These are phyloP conservation scores for Paxillus ammoniavirescens DNA, from an alignment of 768 basidiomycete species.

Conservation along the genomic window DNA sequence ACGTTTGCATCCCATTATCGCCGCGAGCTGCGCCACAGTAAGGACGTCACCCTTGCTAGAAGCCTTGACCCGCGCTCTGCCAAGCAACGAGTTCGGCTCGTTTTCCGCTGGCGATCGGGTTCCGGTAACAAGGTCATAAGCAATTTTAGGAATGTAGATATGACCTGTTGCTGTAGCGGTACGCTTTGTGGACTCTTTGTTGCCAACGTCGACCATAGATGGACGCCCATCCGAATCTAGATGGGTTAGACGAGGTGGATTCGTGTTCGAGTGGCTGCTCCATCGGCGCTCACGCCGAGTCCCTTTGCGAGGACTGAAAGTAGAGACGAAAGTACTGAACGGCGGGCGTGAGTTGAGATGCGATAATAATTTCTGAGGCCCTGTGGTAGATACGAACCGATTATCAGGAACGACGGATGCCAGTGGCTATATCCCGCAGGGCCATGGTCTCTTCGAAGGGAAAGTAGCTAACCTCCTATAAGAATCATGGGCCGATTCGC, in stretches of 20 bases:
- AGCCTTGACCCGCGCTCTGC: constrained; percentile 48
- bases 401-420: constrained; percentile 19
- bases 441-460: constrained; percentile 16
- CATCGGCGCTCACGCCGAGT: constrained; percentile 20
- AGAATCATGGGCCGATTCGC: constrained; percentile 88
- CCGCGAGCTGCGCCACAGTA: constrained; percentile 79
- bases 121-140: constrained; percentile 61
- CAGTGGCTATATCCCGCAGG: constrained; percentile 14
- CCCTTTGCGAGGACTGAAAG: not conserved
- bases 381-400: constrained; percentile 21
- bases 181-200: constrained; percentile 61
- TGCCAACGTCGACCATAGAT: constrained; percentile 79
- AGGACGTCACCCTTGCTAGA: constrained; percentile 67
- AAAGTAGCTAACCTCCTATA: constrained; percentile 84
- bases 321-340: not conserved
- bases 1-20: constrained; percentile 84
- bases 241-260: constrained; percentile 54
- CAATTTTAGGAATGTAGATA: constrained; percentile 63
- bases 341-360: not conserved
- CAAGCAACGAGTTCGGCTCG: constrained; percentile 13
- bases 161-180: constrained; percentile 73
- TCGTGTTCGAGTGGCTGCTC: constrained; percentile 14
- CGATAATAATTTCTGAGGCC: constrained; percentile 5
- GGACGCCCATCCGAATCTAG: constrained; percentile 69
- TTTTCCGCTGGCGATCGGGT: constrained; percentile 4